These are phyloP conservation scores for Cercospora sp. DNA, from an alignment of 2,329 filamentous ascomycete species.

Conservation along the genomic window DNA sequence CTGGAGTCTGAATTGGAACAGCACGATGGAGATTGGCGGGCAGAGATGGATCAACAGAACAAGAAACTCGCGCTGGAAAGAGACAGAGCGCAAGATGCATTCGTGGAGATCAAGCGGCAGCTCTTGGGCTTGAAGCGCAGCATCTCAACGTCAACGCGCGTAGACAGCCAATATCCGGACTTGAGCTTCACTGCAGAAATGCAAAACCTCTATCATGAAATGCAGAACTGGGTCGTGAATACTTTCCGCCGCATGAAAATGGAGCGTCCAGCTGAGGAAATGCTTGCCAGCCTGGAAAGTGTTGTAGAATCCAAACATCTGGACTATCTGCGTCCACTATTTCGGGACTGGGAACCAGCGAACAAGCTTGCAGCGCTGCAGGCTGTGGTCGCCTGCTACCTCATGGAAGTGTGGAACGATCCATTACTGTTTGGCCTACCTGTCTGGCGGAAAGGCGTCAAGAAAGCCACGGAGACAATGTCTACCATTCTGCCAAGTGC, in stretches of 20 bases:
- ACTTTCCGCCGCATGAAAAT: slow-evolving; percentile 66
- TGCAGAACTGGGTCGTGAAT: slow-evolving; percentile 73
- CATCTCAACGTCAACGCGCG: slow-evolving; percentile 66
- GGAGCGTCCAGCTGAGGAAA: slow-evolving; percentile 26
- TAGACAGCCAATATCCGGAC: slow-evolving; percentile 63
- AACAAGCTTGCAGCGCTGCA: slow-evolving; percentile 65
- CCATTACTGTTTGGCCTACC: slow-evolving; percentile 64
- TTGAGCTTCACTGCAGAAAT: slow-evolving; percentile 65
- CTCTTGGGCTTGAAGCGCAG: slow-evolving; percentile 69
- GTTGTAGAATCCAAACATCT: slow-evolving; percentile 26
- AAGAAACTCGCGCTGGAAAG: slow-evolving; percentile 14
- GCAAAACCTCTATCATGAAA: slow-evolving; percentile 60
- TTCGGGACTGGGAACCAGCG: slow-evolving; percentile 54
- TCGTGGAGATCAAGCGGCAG: slow-evolving; percentile 49
- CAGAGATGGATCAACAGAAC: slow-evolving; percentile 19
- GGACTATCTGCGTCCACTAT: slow-evolving; percentile 43
- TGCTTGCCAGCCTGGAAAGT: slow-evolving; percentile 27
- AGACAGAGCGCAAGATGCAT: slow-evolving; percentile 23
- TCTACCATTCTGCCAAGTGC: slow-evolving; percentile 39
- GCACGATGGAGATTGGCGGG: slow-evolving; percentile 21
- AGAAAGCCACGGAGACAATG: slow-evolving; percentile 28
- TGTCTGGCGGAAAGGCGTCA: slow-evolving; percentile 34
- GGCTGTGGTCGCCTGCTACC: slow-evolving; percentile 59
- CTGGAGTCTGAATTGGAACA: slow-evolving; percentile 16
- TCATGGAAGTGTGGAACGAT: slow-evolving; percentile 63